phyloP scores from a whole-genome alignment of 139 green algal species.

The Zygnema circumcarinatum region DNA sequence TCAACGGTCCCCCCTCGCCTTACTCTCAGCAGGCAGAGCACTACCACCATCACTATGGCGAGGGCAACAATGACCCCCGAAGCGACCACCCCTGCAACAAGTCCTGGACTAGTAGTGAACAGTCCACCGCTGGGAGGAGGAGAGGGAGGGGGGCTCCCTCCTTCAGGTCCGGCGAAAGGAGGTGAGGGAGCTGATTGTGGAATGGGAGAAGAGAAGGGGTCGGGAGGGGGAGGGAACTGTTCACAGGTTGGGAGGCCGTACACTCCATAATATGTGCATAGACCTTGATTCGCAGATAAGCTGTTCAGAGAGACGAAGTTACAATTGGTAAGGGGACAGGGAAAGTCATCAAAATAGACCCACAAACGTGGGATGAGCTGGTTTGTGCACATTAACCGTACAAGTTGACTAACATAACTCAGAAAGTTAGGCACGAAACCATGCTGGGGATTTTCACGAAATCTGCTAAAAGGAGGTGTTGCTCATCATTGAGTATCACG shows the following conservation, averaged over 20 bases:
- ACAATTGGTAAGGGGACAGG: neutral
- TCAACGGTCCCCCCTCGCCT: neutral
- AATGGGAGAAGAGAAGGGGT: constrained; percentile 3
- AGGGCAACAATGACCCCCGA: neutral
- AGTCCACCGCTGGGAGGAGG: neutral
- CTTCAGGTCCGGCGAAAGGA: neutral
- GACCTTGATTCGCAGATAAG: neutral
- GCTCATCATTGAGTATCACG: no score
- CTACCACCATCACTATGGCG: neutral
- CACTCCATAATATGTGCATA: neutral
- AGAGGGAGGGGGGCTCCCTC: neutral
- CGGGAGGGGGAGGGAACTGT: neutral
- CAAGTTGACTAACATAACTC: no score
- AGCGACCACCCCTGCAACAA: constrained; percentile 6
- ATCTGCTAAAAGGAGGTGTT: no score
- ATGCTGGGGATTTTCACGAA: no score
- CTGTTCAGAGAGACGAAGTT: constrained; percentile 1
- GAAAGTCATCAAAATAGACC: constrained; percentile 9
- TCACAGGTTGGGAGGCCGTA: neutral
- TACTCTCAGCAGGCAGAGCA: neutral
- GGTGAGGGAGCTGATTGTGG: neutral
- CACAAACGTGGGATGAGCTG: no score
- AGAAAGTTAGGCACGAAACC: no score
- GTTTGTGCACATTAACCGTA: no score
- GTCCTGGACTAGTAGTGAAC: neutral